Percentiles rank a stretch among this genome's conserved stretches.
Conservation (phyloP, 176 grass and related monocot species). For the Avena atlantica region DNA sequence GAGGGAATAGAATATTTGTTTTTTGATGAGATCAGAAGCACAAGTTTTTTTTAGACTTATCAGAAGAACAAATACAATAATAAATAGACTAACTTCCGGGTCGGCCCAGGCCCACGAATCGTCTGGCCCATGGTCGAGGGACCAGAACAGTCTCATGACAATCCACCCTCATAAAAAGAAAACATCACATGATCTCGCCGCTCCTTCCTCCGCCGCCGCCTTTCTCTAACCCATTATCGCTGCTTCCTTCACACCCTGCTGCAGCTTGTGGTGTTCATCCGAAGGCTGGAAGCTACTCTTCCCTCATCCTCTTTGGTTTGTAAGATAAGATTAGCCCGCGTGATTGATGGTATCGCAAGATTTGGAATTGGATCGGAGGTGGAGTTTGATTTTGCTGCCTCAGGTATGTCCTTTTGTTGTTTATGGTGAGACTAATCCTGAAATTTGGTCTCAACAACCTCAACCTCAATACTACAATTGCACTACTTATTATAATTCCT, state of each 20-base stretch:
- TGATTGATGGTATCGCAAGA: too few relatives aligned
- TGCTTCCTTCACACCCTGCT: too few relatives aligned
- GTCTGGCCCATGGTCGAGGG: background rate
- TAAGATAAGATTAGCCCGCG: too few relatives aligned
- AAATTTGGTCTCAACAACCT: background rate
- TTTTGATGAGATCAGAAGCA: too few relatives aligned
- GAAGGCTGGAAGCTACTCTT: background rate
- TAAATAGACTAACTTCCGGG: background rate
- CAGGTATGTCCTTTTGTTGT: too few relatives aligned
- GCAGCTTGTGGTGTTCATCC: too few relatives aligned
- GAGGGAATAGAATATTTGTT: too few relatives aligned
- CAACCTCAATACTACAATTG: background rate
- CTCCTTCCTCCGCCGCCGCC: background rate
- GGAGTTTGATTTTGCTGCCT: background rate
- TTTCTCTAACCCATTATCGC: background rate
- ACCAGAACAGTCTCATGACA: background rate
- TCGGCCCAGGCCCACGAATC: background rate
- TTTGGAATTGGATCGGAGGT: background rate
- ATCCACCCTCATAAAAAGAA: too few relatives aligned
- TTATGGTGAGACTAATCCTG: background rate
- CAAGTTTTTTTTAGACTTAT: too few relatives aligned
- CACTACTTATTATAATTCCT: background rate
- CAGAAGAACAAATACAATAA: too few relatives aligned
- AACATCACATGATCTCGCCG: background rate
- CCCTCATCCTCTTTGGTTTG: too few relatives aligned